Evolutionary conservation across 352 stramenopile species (phyloP), one percentile per base, ranked within the genome.

Genomic region (Phytophthora citricola): DNA sequence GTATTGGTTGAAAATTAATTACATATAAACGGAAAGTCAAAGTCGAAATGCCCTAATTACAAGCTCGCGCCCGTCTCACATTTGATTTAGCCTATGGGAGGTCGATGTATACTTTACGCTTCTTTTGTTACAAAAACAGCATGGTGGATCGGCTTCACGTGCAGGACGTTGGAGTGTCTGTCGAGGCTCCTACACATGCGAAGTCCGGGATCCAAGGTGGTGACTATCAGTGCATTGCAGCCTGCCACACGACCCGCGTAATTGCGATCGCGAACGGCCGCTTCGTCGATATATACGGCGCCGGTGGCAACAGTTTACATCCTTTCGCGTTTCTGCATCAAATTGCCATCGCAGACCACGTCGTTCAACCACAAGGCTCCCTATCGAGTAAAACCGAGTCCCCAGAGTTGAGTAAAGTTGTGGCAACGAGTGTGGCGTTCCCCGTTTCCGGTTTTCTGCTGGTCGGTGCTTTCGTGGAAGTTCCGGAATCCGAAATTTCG

Each of bases 271-370:
- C 72, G 2, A 84, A 85, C 27, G 76, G 79, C 4, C 61, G 66
- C n/a, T 69, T 81, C 44, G 68, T 91, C 24, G 79, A 89, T n/a
- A 47, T 91, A 15, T 85, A 83, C 50, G 43, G 55, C 27, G 48
- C 59, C 57, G 14, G 55, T 41, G 24, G 31, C 39, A 68, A 58
- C 14, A 45, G 29, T 20, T 46, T 45, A 39, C 62, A 73, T 49
- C 45, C 55, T 4, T 66, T 87, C 6, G 44, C 75, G 3, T 84
- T 80, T 31, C 51, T 73, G 2, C 65, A 67, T 8, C 74, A 86
- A 55, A 87, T 91, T 32, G 46, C 59, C 5, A 59, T 90, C 4
- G 40, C 49, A 15, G 72, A 82, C 27, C 63, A 87, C 39, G 34
- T 62, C 49, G 50, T 17, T 34, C 49, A 27, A 11, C 14, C 53